Percentiles rank a stretch among this genome's conserved stretches.
Evolutionary conservation across 177 flowering plant genomes (phyloP).

Genomic region (Vitis hybrid): DNA sequence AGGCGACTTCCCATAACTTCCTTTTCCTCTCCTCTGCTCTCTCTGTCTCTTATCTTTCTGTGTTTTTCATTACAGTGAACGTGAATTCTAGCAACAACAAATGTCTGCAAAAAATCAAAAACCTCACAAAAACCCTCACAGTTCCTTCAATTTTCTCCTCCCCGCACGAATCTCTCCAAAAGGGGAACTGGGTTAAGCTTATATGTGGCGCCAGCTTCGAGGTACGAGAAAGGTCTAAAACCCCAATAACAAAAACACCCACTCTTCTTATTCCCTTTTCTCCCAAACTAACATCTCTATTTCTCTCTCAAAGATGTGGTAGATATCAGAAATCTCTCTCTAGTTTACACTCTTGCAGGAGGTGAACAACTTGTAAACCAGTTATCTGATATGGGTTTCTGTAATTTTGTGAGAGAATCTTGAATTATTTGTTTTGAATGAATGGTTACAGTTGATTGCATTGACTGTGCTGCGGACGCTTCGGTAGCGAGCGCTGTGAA

Average conservation of each 20-base stretch:
- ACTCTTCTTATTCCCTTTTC: neutral
- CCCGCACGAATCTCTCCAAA: slow-evolving; percentile 48
- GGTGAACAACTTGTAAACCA: slow-evolving; percentile 29
- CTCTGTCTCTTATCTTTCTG: neutral
- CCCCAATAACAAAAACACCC: neutral
- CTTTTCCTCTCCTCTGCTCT: neutral
- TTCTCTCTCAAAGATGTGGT: slow-evolving; percentile 54
- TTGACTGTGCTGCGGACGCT: slow-evolving; percentile 83
- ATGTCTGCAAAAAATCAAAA: slow-evolving; percentile 32
- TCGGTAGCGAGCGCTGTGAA: slow-evolving; percentile 78
- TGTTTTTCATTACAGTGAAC: slow-evolving; percentile 9
- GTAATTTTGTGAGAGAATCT: neutral
- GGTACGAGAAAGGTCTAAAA: slow-evolving; percentile 23
- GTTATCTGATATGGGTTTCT: neutral
- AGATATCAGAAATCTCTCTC: slow-evolving; percentile 78
- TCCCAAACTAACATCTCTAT: neutral
- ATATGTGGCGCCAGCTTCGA: slow-evolving; percentile 92
- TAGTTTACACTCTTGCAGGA: slow-evolving; percentile 85
- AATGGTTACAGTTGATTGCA: slow-evolving; percentile 65
- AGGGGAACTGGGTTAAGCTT: slow-evolving; percentile 85
- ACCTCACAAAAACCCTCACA: slow-evolving; percentile 28
- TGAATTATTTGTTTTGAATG: neutral
- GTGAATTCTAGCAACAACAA: slow-evolving; percentile 14
- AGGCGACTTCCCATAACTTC: slow-evolving; percentile 12
- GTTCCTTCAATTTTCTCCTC: slow-evolving; percentile 37